Percentiles rank a stretch among this genome's conserved stretches.
These are phyloP conservation scores for Pyrenochaeta sp. DNA, from an alignment of 2,329 filamentous ascomycete species.

Conservation along the genomic window DNA sequence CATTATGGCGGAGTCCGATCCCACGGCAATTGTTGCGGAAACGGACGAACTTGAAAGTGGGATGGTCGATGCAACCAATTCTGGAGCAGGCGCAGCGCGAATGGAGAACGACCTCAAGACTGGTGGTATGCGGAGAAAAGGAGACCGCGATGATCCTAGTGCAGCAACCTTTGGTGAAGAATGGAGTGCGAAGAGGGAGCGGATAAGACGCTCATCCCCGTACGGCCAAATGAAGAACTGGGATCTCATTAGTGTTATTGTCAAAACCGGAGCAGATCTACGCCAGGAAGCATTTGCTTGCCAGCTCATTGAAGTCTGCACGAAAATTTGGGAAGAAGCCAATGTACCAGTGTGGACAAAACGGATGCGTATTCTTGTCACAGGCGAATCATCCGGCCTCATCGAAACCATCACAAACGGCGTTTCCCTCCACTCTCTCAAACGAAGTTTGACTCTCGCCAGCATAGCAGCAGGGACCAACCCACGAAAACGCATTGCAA, in stretches of 20 bases:
- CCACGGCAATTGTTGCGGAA: slow-evolving; percentile 57
- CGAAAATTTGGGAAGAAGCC: slow-evolving; percentile 81
- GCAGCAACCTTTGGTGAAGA: slow-evolving; percentile 87
- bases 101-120: slow-evolving; percentile 94
- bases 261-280: slow-evolving; percentile 84
- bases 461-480: slow-evolving; percentile 76
- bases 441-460: slow-evolving; percentile 79
- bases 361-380: slow-evolving; percentile 85
- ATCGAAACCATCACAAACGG: slow-evolving; percentile 90
- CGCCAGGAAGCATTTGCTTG: slow-evolving; percentile 87
- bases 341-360: slow-evolving; percentile 84
- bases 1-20: slow-evolving; percentile 77
- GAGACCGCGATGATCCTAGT: slow-evolving; percentile 84
- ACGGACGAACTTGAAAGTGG: slow-evolving; percentile 66
- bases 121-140: slow-evolving; percentile 79
- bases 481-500: slow-evolving; percentile 77
- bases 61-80: slow-evolving; percentile 62
- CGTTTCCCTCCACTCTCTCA: slow-evolving; percentile 84
- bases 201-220: slow-evolving; percentile 81
- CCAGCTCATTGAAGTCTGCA: slow-evolving; percentile 81
- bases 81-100: slow-evolving; percentile 76
- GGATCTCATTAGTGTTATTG: slow-evolving; percentile 86
- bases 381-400: slow-evolving; percentile 81
- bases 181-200: slow-evolving; percentile 84
- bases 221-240: slow-evolving; percentile 92